Conservation (phyloP, 257 asterid species). For the Asclepias syriaca region DNA sequence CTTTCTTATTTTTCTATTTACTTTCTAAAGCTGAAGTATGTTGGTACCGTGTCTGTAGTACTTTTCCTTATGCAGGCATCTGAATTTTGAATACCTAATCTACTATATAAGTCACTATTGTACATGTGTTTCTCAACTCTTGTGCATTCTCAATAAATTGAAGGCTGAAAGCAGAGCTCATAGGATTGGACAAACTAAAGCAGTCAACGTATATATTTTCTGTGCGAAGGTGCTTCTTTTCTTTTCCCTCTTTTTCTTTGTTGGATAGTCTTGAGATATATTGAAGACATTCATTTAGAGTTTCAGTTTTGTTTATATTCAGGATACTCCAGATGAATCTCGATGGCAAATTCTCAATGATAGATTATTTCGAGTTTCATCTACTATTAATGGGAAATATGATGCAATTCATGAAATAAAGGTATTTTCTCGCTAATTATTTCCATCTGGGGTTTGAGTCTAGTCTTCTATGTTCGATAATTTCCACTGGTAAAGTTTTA, state of each 20-base stretch:
- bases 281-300: slow-evolving; percentile 2
- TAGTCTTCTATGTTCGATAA: not conserved
- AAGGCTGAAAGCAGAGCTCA: slow-evolving; percentile 99
- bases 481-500: not conserved
- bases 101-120: not conserved
- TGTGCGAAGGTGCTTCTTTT: slow-evolving; percentile 69
- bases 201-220: slow-evolving; percentile 80
- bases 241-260: not conserved
- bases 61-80: not conserved
- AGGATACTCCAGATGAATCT: slow-evolving; percentile 85
- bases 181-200: slow-evolving; percentile 84
- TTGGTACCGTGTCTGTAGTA: not conserved
- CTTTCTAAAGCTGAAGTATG: not conserved
- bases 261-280: not conserved
- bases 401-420: slow-evolving; percentile 56
- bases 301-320: slow-evolving; percentile 19
- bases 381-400: slow-evolving; percentile 78
- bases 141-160: slow-evolving; percentile 23
- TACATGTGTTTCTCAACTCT: slow-evolving; percentile 23
- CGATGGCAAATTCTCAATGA: slow-evolving; percentile 80
- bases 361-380: slow-evolving; percentile 75
- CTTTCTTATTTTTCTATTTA: not conserved
- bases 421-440: slow-evolving; percentile 32
- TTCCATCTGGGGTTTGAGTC: not conserved
- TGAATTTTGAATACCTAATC: not conserved